Evolutionary conservation across 2,329 filamentous ascomycete genomes (phyloP).

Genomic region (Chaetomium sp.): DNA sequence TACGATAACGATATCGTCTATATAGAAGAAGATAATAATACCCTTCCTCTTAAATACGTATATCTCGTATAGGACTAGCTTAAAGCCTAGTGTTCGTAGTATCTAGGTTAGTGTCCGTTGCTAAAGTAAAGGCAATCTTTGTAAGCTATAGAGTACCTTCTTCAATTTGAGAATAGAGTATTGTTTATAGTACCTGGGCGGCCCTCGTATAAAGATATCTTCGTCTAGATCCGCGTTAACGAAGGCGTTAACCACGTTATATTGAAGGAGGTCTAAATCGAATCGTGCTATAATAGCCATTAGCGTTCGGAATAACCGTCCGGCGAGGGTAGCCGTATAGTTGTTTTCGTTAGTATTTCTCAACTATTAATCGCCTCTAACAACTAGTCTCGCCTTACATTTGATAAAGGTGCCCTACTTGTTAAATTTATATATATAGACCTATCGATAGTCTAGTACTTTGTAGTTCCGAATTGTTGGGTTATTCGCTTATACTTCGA

Average conservation of each 20-base stretch:
- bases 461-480: neutral
- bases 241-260: conserved; percentile 31
- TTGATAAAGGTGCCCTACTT: conserved; percentile 24
- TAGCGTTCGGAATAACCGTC: conserved; percentile 25
- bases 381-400: conserved; percentile 12
- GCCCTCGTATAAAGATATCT: conserved; percentile 24
- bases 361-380: conserved; percentile 24
- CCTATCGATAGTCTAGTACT: conserved; percentile 23
- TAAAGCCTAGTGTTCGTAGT: conserved; percentile 5
- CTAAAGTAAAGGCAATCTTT: conserved; percentile 27
- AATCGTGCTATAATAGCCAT: conserved; percentile 30
- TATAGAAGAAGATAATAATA: conserved; percentile 10
- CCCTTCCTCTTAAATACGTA: neutral
- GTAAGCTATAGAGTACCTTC: conserved; percentile 31
- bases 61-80: neutral
- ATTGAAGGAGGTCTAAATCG: conserved; percentile 24
- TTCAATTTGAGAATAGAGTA: conserved; percentile 7
- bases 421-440: conserved; percentile 32
- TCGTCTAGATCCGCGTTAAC: conserved; percentile 27
- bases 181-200: conserved; percentile 14
- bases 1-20: conserved; percentile 28
- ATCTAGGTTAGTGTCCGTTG: conserved; percentile 24
- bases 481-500: neutral
- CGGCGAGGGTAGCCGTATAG: conserved; percentile 23
- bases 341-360: conserved; percentile 11